Conservation (phyloP, 805 yeast genomes). For the Ogataea methanolica region DNA sequence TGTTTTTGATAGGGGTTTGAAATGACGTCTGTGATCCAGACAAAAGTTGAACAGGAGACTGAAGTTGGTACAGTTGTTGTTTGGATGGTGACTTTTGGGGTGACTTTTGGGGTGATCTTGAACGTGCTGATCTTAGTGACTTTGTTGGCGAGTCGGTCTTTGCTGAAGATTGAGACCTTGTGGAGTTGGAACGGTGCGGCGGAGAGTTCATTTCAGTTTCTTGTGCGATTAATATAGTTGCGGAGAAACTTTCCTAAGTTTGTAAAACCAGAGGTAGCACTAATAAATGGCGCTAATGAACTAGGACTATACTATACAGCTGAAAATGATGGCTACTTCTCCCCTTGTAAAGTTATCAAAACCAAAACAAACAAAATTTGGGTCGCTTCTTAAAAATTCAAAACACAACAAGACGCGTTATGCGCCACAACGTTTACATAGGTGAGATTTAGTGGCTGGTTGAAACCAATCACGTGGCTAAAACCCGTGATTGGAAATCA, state of each 20-base stretch:
- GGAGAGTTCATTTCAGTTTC: neutral
- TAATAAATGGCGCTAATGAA: too few relatives aligned
- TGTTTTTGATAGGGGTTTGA: slow-evolving; percentile 12
- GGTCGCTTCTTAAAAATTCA: too few relatives aligned
- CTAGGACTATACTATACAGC: too few relatives aligned
- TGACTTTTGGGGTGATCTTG: slow-evolving; percentile 11
- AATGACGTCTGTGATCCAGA: too few relatives aligned
- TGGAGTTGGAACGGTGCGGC: neutral
- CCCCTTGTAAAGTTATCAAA: too few relatives aligned
- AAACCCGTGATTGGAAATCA: too few relatives aligned
- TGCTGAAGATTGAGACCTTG: neutral
- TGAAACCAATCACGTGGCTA: neutral
- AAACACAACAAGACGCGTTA: neutral
- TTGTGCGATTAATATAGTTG: too few relatives aligned
- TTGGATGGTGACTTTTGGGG: neutral
- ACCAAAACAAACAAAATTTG: too few relatives aligned
- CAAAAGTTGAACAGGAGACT: neutral
- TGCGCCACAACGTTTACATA: neutral
- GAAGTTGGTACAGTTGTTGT: neutral
- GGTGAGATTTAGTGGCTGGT: neutral
- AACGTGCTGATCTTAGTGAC: slow-evolving; percentile 2
- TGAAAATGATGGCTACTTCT: too few relatives aligned
- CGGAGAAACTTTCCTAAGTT: too few relatives aligned
- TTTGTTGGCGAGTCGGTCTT: neutral
- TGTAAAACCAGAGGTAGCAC: too few relatives aligned